Conservation (phyloP, 2,329 filamentous ascomycete genomes). For the Hypoxylon sp. region DNA sequence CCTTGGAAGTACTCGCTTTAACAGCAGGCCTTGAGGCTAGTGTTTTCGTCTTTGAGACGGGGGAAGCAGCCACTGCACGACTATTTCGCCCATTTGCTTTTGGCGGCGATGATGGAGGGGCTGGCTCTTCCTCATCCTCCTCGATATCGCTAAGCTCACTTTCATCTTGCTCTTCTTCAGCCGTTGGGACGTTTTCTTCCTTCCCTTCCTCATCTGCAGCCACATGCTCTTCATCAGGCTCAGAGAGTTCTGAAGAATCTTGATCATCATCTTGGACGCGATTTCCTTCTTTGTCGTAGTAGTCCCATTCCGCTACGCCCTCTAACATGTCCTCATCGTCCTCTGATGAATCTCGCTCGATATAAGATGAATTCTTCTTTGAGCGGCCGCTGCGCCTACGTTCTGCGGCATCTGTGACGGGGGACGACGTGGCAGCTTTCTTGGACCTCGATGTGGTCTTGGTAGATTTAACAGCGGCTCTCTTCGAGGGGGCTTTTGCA, state of each 20-base stretch:
- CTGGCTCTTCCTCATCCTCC: conserved; percentile 44
- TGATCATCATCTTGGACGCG: conserved; percentile 50
- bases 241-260: conserved; percentile 48
- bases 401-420: conserved; percentile 58
- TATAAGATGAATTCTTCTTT: conserved; percentile 64
- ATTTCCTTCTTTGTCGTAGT: conserved; percentile 59
- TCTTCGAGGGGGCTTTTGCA: conserved; percentile 50
- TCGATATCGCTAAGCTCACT: conserved; percentile 47
- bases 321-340: conserved; percentile 74
- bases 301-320: conserved; percentile 72
- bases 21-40: conserved; percentile 50
- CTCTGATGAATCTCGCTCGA: conserved; percentile 70
- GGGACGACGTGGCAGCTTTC: conserved; percentile 54
- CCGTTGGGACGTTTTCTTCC: conserved; percentile 13
- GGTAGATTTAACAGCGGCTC: conserved; percentile 46
- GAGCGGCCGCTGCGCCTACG: conserved; percentile 71
- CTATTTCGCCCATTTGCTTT: conserved; percentile 50
- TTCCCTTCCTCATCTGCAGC: conserved; percentile 25
- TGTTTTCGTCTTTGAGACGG: conserved; percentile 44
- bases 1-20: conserved; percentile 46
- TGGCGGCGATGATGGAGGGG: conserved; percentile 41
- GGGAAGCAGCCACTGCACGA: conserved; percentile 42
- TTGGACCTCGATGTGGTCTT: conserved; percentile 50
- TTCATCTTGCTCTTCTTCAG: conserved; percentile 39
- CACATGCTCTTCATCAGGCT: conserved; percentile 48